Evolutionary conservation across 345 rosid genomes (phyloP).

Genomic region (Camelina laxa): DNA sequence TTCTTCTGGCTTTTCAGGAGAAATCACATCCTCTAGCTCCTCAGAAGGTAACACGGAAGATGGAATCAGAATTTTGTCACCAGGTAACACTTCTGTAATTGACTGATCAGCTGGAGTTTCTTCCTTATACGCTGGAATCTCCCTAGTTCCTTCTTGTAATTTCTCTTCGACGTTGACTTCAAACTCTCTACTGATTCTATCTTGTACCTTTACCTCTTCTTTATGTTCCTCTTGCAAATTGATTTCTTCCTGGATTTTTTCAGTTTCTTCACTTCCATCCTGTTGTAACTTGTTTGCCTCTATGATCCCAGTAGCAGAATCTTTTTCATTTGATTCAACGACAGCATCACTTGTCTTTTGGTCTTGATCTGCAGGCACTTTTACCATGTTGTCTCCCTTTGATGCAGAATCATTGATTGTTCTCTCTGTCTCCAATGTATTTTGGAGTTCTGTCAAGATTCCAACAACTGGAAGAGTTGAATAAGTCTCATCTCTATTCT

Average conservation of each 20-base stretch:
- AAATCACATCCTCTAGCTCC: slow-evolving; percentile 29
- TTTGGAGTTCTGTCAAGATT: slow-evolving; percentile 41
- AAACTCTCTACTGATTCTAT: not conserved
- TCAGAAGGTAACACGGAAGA: slow-evolving; percentile 29
- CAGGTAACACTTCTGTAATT: slow-evolving; percentile 36
- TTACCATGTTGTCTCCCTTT: not conserved
- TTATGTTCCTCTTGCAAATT: slow-evolving; percentile 24
- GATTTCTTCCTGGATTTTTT: not conserved
- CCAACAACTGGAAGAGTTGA: slow-evolving; percentile 41
- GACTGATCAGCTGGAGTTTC: slow-evolving; percentile 33
- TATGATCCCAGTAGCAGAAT: not conserved
- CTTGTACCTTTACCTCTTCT: slow-evolving; percentile 28
- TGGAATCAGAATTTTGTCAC: slow-evolving; percentile 33
- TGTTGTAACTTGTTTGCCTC: slow-evolving; percentile 19
- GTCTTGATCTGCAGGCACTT: not conserved
- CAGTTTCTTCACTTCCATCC: not conserved
- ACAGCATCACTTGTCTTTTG: not conserved
- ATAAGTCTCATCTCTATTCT: slow-evolving; percentile 29
- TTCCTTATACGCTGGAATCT: slow-evolving; percentile 38
- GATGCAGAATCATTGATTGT: slow-evolving; percentile 14
- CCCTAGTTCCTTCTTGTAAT: slow-evolving; percentile 25
- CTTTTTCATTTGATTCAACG: slow-evolving; percentile 13
- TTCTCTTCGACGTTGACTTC: slow-evolving; percentile 4
- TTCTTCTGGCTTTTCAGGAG: slow-evolving; percentile 36
- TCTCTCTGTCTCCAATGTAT: slow-evolving; percentile 32